Evolutionary conservation across 495 filamentous ascomycete species (phyloP), one percentile per base, ranked within the genome.

Genomic region (Cercophora scortea): DNA sequence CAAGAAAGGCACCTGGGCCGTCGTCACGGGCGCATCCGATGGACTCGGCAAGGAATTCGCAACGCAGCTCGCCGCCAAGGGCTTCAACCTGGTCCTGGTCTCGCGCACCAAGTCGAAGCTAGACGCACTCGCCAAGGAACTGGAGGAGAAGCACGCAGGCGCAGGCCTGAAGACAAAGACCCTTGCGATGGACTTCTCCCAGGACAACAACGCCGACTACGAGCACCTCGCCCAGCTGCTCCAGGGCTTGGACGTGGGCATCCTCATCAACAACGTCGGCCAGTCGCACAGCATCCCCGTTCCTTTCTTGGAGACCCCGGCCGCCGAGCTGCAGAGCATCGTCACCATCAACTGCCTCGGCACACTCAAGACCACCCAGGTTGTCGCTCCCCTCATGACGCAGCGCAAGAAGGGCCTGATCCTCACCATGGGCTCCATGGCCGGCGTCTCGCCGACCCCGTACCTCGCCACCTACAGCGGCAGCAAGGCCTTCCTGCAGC

Each of bases 31-130:
- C 57, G 93, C 94, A 51, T 95, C 90, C 11, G 93, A 97, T 73
- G 94, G 94, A 56, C 82, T 99, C 49, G 94, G 94, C 61, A 96
- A 96, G 74, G 93, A 97, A 76, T 99, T 87, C 64, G 88, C 92
- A 44, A 74, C 87, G 51, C 90, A 96, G 65, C 83, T 97, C 50
- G 90, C 93, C n/a, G 72, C 76, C 36, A 87, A 90, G 62, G 90
- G 90, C 57, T 97, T 90, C 80, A 96, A 95, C 70, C 67, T 96
- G 50, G 69, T 97, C 34, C 88, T 99, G 51, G 83, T 99, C 52
- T 96, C 94, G 8, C 93, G 94, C 44, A 97, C 94, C 18, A 78
- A 85, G 56, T 88, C 87, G 19, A 99, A 99, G 68, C 83, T 99
- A 51, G 79, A 85, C 46, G 61, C 81, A 4, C 79, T 99, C 32